Evolutionary conservation across 768 basidiomycete species (phyloP).

Genomic region (Wakefieldia striispora): DNA sequence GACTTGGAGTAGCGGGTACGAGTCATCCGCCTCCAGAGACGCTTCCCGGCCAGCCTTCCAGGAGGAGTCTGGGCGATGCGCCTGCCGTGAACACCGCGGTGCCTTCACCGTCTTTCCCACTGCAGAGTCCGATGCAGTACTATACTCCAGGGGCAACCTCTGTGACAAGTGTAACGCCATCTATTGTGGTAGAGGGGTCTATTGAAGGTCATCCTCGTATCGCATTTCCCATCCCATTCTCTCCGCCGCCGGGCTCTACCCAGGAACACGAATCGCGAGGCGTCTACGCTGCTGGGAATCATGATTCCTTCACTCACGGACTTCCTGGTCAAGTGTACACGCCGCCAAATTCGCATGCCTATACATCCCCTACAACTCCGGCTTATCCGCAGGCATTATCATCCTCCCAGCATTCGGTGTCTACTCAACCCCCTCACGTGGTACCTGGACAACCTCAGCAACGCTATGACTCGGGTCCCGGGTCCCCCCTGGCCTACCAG

Average conservation of each 20-base stretch:
- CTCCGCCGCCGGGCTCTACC: not conserved
- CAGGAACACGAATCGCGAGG: not conserved
- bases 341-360: constrained; percentile 11
- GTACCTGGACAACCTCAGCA: constrained; percentile 15
- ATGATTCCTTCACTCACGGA: constrained; percentile 1
- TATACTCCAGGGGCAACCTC: constrained; percentile 2
- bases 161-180: constrained; percentile 5
- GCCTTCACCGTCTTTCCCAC: constrained; percentile 1
- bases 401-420: constrained; percentile 4
- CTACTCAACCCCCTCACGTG: constrained; percentile 9
- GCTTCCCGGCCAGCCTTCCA: constrained; percentile 6
- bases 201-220: not conserved
- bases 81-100: constrained; percentile 8
- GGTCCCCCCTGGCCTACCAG: constrained; percentile 7
- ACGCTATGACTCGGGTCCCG: constrained; percentile 4
- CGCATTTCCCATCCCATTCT: constrained; percentile 6
- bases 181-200: constrained; percentile 18
- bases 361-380: constrained; percentile 4
- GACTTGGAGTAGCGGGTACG: constrained; percentile 6
- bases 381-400: constrained; percentile 5
- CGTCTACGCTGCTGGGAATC: not conserved
- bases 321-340: constrained; percentile 7
- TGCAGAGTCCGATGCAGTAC: constrained; percentile 7
- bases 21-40: constrained; percentile 9
- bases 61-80: constrained; percentile 13